These are phyloP conservation scores for Creolimax fragrantissima DNA, from an alignment of 78 protist genomes.

Conservation along the genomic window DNA sequence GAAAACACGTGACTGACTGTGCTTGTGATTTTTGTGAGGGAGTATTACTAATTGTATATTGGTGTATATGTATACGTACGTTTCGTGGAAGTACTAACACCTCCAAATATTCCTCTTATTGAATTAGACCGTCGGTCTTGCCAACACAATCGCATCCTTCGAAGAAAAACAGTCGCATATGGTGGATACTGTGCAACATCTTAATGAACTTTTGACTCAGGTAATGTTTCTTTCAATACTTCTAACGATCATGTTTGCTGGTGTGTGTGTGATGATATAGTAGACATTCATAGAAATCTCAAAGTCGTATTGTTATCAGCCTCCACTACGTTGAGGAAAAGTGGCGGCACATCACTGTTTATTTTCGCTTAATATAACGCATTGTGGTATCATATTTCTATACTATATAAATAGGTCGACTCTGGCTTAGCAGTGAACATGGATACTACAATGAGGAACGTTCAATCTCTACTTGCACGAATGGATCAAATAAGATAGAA, in stretches of 20 bases:
- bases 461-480: neutral
- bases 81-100: too few species aligned
- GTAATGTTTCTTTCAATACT: too few species aligned
- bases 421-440: neutral
- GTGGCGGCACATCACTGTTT: neutral
- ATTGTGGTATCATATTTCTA: neutral
- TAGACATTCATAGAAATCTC: neutral
- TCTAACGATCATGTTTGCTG: neutral
- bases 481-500: too few species aligned
- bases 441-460: neutral
- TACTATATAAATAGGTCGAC: neutral
- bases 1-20: too few species aligned
- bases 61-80: too few species aligned
- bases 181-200: neutral
- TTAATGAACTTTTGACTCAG: neutral
- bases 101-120: too few species aligned
- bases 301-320: neutral
- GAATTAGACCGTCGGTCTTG: neutral
- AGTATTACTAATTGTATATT: too few species aligned
- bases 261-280: neutral
- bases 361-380: neutral
- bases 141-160: neutral
- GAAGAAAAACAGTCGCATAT: neutral
- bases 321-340: neutral
- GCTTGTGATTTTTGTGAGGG: too few species aligned